Conservation (phyloP, 148 eudicot genomes). For the Bassia scoparia region DNA sequence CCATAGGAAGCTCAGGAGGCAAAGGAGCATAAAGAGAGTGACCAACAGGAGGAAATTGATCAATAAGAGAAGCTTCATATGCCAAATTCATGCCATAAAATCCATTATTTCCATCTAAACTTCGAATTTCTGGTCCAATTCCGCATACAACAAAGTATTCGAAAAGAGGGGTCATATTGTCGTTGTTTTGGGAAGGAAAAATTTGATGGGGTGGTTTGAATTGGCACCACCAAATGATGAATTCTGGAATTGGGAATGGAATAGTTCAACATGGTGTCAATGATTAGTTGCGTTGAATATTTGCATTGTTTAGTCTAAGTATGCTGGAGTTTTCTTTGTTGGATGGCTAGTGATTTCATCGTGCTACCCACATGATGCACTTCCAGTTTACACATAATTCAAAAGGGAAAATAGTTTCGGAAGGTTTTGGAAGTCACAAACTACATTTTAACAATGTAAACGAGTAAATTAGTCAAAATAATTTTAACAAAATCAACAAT, state of each 20-base stretch:
- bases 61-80: constrained; percentile 28
- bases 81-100: constrained; percentile 24
- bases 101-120: constrained; percentile 23
- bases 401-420: no score
- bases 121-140: constrained; percentile 25
- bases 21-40: constrained; percentile 15
- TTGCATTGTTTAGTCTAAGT: not conserved
- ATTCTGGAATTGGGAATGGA: not conserved
- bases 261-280: constrained; percentile 2
- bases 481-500: no score
- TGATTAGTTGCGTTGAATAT: not conserved
- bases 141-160: constrained; percentile 32
- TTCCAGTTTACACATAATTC: no score
- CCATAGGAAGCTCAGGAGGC: constrained; percentile 31
- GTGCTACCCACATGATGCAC: not conserved
- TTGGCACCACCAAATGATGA: not conserved
- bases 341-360: not conserved
- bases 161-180: constrained; percentile 11
- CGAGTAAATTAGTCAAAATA: no score
- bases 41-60: constrained; percentile 24
- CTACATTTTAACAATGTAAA: no score
- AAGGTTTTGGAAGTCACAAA: no score
- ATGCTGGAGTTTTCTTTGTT: not conserved
- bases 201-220: constrained; percentile 1
- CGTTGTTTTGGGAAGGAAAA: not conserved